Evolutionary conservation across 2,329 filamentous ascomycete species (phyloP), one percentile per base, ranked within the genome.

Genomic region (Hortaea sp.): DNA sequence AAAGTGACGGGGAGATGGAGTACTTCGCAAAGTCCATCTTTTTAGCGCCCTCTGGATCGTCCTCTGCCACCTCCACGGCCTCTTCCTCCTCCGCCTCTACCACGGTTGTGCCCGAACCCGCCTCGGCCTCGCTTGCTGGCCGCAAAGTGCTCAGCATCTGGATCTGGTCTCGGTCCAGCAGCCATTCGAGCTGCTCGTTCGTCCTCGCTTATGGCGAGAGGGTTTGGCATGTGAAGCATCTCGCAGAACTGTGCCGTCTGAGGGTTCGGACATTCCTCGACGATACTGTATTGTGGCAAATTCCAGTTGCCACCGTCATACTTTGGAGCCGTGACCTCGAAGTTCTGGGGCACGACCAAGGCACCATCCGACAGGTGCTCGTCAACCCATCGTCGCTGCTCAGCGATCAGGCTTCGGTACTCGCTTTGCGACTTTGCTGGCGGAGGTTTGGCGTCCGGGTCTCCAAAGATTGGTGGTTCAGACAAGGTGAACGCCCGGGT

Each of bases 201-300:
- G 57, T 88, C 81, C 2, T 83, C 76, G n/a, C 69, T 79, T 1
- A 84, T 77, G 56, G 84, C 74, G 71, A 82, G 94, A 7, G 81
- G 73, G 62, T 97, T 94, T 5, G 77, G 69, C 31, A 98, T 81
- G 6, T 77, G 81, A 1, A 97, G 58, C 46, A 97, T 67, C 46
- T 81, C 71, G 65, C 92, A 98, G 61, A 90, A 97, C 3, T 72
- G 67, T n/a, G 70, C 72, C 5, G 88, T 97, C 67, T 97, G 90
- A 9, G 84, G 82, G 60, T 92, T 97, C 4, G 80, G 87, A 62
- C 90, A 90, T 66, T 95, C 89, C 1, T 73, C 69, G 4, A 58
- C 52, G 11, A 47, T 51, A 44, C 54, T 50, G 35, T 62, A 63
- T 41, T 59, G 48, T 11, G 54, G 53, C 39, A 56, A 39, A 54